Evolutionary conservation across 1,139 yeast species (phyloP).

Genomic region (Hanseniaspora gamundiae): DNA sequence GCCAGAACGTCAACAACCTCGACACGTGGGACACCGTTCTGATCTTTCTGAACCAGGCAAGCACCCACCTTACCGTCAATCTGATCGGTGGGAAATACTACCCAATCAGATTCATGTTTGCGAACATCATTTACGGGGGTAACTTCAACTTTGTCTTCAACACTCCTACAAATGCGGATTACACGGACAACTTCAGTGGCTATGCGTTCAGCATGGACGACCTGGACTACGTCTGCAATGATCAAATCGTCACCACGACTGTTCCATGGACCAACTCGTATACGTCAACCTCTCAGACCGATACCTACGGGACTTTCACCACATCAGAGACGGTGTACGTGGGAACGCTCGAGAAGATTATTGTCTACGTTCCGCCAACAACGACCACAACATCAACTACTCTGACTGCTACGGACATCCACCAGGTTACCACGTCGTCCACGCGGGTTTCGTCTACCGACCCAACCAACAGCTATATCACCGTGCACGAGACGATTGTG

Average conservation of each 20-base stretch:
- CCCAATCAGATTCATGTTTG: not conserved
- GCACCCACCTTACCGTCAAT: not conserved
- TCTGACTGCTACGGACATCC: no score
- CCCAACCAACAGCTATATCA: not conserved
- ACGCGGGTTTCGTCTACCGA: no score
- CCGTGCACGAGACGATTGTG: not conserved
- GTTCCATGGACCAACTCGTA: not conserved
- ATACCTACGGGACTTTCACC: not conserved
- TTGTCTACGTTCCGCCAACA: constrained; percentile 5
- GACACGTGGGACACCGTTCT: no score
- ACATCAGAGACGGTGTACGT: not conserved
- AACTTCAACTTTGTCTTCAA: not conserved
- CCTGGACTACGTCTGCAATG: not conserved
- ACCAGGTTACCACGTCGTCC: no score
- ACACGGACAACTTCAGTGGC: not conserved
- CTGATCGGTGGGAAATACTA: not conserved
- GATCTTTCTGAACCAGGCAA: no score
- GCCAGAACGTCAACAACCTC: not conserved
- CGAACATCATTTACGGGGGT: not conserved
- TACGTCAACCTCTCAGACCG: not conserved
- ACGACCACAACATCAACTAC: constrained; percentile 1
- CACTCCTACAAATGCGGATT: not conserved
- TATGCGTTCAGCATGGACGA: not conserved
- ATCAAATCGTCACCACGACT: not conserved
- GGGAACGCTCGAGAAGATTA: not conserved